A percentile compares a stretch with the other conserved stretches of the same genome.
Conservation (phyloP, 352 stramenopile species). For the Phytophthora aleatoria region DNA sequence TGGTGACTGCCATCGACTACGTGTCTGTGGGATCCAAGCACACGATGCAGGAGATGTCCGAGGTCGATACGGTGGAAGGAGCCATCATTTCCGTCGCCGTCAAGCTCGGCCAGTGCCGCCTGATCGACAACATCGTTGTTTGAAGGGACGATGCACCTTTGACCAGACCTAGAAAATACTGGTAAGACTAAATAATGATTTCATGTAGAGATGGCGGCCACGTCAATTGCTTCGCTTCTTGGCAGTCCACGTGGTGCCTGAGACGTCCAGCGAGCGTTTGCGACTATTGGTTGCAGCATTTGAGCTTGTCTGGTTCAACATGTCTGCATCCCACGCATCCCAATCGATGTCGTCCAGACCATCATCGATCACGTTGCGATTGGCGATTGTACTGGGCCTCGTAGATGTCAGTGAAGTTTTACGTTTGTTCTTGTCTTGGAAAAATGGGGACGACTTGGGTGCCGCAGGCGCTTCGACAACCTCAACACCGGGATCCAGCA, state of each 20-base stretch:
- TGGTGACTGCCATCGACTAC: conserved; percentile 96
- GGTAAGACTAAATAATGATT: conserved; percentile 31
- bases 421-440: conserved; percentile 37
- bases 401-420: conserved; percentile 15
- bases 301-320: conserved; percentile 47
- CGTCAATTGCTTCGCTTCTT: conserved; percentile 36
- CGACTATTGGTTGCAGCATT: conserved; percentile 13
- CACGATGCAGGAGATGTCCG: conserved; percentile 94
- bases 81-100: conserved; percentile 96
- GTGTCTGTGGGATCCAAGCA: conserved; percentile 93
- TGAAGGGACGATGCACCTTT: conserved; percentile 24
- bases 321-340: conserved; percentile 51
- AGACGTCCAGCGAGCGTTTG: conserved; percentile 31
- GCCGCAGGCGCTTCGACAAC: conserved; percentile 25
- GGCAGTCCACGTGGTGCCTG: conserved; percentile 1
- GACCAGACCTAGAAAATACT: conserved; percentile 9
- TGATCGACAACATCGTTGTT: conserved; percentile 98
- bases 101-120: conserved; percentile 93
- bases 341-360: conserved; percentile 73
- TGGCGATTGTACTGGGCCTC: conserved; percentile 9
- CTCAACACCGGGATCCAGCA: conserved; percentile 31
- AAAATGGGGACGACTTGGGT: conserved; percentile 56
- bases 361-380: conserved; percentile 32
- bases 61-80: conserved; percentile 64
- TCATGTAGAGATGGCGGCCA: conserved; percentile 1